A percentile compares a stretch with the other conserved stretches of the same genome.
Conservation (phyloP, 129 eudicot species). For the Erigeron canadensis region DNA sequence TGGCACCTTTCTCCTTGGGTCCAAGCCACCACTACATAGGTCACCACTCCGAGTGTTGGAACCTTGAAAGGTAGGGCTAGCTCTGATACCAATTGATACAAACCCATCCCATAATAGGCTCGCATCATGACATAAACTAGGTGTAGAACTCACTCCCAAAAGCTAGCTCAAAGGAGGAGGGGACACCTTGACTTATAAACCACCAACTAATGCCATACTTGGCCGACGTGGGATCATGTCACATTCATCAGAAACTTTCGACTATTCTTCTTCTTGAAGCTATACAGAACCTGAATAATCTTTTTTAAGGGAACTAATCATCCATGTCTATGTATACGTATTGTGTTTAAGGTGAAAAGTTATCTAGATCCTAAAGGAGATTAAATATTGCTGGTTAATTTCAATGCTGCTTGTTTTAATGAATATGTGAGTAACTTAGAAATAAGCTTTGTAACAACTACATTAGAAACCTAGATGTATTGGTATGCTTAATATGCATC, state of each 20-base stretch:
- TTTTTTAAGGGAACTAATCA: not conserved
- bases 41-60: too few relatives aligned
- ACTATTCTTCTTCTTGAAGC: not conserved
- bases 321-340: not conserved
- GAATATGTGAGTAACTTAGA: not conserved
- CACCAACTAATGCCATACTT: too few relatives aligned
- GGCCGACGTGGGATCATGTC: too few relatives aligned
- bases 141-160: too few relatives aligned
- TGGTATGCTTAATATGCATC: not conserved
- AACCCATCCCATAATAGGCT: too few relatives aligned
- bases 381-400: not conserved
- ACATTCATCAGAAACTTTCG: not conserved
- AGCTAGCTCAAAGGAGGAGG: too few relatives aligned
- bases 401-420: constrained; percentile 1
- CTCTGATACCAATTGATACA: too few relatives aligned
- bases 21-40: too few relatives aligned
- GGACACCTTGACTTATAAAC: too few relatives aligned
- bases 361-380: not conserved
- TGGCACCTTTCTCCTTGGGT: too few relatives aligned
- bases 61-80: too few relatives aligned
- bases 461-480: not conserved
- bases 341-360: not conserved
- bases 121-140: too few relatives aligned
- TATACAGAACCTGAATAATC: not conserved
- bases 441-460: not conserved